A percentile compares a stretch with the other conserved stretches of the same genome.
Evolutionary conservation across 2,329 filamentous ascomycete genomes (phyloP).

Genomic region (Talaromyces sp.): DNA sequence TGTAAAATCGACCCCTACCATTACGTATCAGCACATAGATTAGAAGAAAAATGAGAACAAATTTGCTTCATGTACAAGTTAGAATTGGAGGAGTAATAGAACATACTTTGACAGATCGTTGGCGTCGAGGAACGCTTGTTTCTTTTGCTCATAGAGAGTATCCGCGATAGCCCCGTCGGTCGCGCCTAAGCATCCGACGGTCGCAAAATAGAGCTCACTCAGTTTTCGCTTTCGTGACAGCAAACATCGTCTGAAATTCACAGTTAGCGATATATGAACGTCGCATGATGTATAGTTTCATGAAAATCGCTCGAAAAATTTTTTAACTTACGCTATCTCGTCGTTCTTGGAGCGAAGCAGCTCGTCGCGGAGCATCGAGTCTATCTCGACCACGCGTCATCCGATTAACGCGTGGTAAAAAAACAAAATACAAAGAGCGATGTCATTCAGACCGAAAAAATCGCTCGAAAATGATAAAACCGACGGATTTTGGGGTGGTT

Average conservation of each 20-base stretch:
- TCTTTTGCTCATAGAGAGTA: constrained; percentile 45
- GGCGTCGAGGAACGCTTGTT: constrained; percentile 52
- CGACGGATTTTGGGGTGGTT: constrained; percentile 35
- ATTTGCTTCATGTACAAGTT: not conserved
- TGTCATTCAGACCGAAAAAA: constrained; percentile 42
- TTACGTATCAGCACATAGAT: constrained; percentile 19
- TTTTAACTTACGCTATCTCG: constrained; percentile 47
- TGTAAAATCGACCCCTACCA: constrained; percentile 52
- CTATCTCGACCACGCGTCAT: constrained; percentile 45
- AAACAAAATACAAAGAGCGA: constrained; percentile 33
- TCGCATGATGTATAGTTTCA: constrained; percentile 16
- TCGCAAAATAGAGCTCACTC: constrained; percentile 79
- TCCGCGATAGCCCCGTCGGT: constrained; percentile 54
- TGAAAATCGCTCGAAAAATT: constrained; percentile 27
- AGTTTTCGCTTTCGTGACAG: constrained; percentile 86
- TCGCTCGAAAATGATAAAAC: constrained; percentile 43
- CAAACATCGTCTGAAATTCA: constrained; percentile 51
- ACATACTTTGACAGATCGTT: constrained; percentile 56
- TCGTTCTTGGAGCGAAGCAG: constrained; percentile 47
- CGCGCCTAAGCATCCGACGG: constrained; percentile 50
- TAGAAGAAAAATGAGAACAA: not conserved
- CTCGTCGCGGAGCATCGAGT: constrained; percentile 48
- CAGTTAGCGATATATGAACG: constrained; percentile 33
- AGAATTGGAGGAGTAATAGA: constrained; percentile 13
- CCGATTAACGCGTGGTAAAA: constrained; percentile 46